Conservation (phyloP, 2,329 filamentous ascomycete genomes). For the Xylariaceae sp. region DNA sequence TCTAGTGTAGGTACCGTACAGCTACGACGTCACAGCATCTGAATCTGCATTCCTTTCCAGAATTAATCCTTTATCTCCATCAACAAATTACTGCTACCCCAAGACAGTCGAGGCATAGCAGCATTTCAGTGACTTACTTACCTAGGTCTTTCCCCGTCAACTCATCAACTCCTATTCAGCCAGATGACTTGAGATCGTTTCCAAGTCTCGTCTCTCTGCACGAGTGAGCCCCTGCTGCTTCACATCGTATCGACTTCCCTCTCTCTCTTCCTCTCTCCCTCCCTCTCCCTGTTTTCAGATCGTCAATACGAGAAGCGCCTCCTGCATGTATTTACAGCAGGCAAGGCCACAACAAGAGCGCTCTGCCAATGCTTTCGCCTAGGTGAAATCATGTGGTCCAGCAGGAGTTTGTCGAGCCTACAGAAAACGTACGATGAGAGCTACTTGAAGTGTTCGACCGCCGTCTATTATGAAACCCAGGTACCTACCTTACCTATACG, state of each 20-base stretch:
- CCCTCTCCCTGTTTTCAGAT: neutral
- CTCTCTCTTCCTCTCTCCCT: neutral
- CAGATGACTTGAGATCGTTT: neutral
- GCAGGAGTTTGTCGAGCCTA: conserved; percentile 60
- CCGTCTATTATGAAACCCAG: conserved; percentile 92
- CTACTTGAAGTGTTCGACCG: conserved; percentile 90
- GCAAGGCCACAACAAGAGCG: conserved; percentile 1
- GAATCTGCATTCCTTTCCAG: neutral
- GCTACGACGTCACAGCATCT: conserved; percentile 10
- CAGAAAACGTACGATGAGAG: conserved; percentile 98
- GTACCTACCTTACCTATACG: conserved; percentile 39
- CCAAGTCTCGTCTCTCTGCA: conserved; percentile 9
- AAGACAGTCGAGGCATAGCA: neutral
- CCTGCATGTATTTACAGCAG: conserved; percentile 12
- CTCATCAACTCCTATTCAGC: neutral
- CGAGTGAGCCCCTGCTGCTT: conserved; percentile 4
- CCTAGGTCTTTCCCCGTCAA: neutral
- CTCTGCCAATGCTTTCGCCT: neutral
- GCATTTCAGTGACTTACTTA: neutral
- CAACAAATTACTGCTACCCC: neutral
- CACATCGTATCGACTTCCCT: neutral
- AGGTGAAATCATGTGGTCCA: conserved; percentile 44
- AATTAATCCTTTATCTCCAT: neutral
- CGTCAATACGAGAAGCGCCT: neutral
- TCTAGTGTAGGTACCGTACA: neutral